Conservation (phyloP, 2,329 filamentous ascomycete genomes). For the Neopestalotiopsis clavispora region DNA sequence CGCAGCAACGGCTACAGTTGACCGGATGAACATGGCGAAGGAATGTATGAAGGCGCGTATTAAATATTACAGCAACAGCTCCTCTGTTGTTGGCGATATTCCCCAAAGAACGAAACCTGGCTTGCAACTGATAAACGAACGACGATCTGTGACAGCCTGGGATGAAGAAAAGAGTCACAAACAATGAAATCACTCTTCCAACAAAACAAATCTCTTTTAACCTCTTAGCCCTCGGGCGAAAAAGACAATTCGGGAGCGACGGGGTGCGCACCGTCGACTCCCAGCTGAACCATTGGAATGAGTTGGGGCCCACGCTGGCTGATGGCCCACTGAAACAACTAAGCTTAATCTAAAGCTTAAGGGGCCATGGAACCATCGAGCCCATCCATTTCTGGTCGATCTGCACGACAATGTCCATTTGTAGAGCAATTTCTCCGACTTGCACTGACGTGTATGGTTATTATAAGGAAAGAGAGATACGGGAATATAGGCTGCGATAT, state of each 20-base stretch:
- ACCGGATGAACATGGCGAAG: slow-evolving; percentile 3
- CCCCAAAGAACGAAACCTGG: no score
- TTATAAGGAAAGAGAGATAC: no score
- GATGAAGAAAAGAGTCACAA: background rate
- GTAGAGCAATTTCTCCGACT: no score
- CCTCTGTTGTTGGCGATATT: no score
- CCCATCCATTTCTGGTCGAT: background rate
- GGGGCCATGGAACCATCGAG: background rate
- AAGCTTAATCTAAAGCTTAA: slow-evolving; percentile 15
- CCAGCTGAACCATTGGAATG: background rate
- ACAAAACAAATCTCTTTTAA: background rate
- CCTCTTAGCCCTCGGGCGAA: no score
- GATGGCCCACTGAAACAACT: slow-evolving; percentile 16
- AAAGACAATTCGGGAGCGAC: background rate
- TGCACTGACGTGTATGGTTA: no score
- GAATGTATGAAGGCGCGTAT: background rate
- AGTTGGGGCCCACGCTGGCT: background rate
- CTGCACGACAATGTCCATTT: background rate
- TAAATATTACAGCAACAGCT: background rate
- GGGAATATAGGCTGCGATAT: no score
- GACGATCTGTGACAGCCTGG: background rate
- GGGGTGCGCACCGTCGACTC: background rate
- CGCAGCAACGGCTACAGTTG: slow-evolving; percentile 18
- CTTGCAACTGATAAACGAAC: background rate
- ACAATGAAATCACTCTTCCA: background rate